Evolutionary conservation across 2,329 filamentous ascomycete genomes (phyloP), one percentile per base, ranked within the genome.

Genomic region (Cladobotryum mycophilum): DNA sequence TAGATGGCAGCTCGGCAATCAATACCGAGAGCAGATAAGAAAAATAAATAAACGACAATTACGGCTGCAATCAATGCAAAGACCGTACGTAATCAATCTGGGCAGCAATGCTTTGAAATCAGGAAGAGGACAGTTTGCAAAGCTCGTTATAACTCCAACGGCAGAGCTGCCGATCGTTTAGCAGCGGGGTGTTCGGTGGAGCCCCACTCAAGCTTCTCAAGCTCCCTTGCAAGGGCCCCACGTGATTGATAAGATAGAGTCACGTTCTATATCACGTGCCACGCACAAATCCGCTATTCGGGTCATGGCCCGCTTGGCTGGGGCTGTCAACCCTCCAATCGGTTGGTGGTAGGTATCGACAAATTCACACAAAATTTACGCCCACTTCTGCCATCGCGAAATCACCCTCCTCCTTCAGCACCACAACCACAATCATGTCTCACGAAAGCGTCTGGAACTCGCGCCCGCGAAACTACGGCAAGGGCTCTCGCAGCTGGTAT

Each of bases 361-460:
- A 60, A 66, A 67, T 60, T 63, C 66, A 68, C 67, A 70, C 67
- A 69, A 69, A 69, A 67, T 66, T 69, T 67, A 61, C 63, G 59
- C 63, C 61, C 60, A 64, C 58, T 60, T 35, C 45, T 53, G 60
- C 60, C 57, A 57, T 63, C 61, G 60, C 62, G 64, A 68, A 67
- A 62, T 65, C 60, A 64, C 57, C 58, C 60, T 59, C 61, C 57
- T 60, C 60, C 58, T 51, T 51, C 54, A 47, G 37, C 53, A 54
- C 49, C 49, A 49, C 49, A 52, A 66, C 65, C 69, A 70, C 68
- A 70, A 80, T 67, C 65, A 82, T 80, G 79, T 80, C 76, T 78
- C 80, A 81, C 90, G 92, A 97, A 82, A 90, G 87, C 72, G 90
- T 97, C 79, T 99, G 92, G 91, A 96, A 95, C 86, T 96, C 90